These are phyloP conservation scores for Epichloe gansuensis DNA, from an alignment of 2,329 filamentous ascomycete genomes.

Conservation along the genomic window DNA sequence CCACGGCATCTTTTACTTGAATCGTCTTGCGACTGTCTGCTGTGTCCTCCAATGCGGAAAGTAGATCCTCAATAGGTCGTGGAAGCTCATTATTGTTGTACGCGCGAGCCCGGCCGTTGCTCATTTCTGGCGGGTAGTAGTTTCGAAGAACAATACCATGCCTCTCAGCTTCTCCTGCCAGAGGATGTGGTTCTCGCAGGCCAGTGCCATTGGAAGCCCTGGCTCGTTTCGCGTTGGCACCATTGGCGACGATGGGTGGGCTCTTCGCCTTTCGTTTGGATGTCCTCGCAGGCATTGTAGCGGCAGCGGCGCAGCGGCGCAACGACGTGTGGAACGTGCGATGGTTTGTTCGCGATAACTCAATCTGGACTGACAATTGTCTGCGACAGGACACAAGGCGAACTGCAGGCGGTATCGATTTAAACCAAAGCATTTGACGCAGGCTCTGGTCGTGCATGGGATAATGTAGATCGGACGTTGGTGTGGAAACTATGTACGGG, in stretches of 20 bases:
- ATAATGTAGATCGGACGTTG: not conserved
- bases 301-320: constrained; percentile 1
- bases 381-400: not conserved
- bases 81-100: constrained; percentile 60
- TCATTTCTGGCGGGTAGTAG: constrained; percentile 81
- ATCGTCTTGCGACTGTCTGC: constrained; percentile 37
- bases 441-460: not conserved
- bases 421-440: not conserved
- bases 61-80: constrained; percentile 59
- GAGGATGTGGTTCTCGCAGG: constrained; percentile 33
- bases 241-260: constrained; percentile 12
- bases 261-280: constrained; percentile 17
- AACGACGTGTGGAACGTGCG: not conserved
- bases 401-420: not conserved
- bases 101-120: constrained; percentile 58
- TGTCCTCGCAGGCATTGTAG: constrained; percentile 17
- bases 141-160: constrained; percentile 55
- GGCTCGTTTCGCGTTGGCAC: constrained; percentile 19
- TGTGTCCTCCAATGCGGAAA: constrained; percentile 49
- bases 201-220: constrained; percentile 22
- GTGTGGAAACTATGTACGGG: not conserved
- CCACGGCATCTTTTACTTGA: constrained; percentile 45
- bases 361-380: not conserved
- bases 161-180: constrained; percentile 32
- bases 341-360: not conserved